A percentile compares a stretch with the other conserved stretches of the same genome.
These are phyloP conservation scores for Platismatia glauca DNA, from an alignment of 495 filamentous ascomycete genomes.

Conservation along the genomic window DNA sequence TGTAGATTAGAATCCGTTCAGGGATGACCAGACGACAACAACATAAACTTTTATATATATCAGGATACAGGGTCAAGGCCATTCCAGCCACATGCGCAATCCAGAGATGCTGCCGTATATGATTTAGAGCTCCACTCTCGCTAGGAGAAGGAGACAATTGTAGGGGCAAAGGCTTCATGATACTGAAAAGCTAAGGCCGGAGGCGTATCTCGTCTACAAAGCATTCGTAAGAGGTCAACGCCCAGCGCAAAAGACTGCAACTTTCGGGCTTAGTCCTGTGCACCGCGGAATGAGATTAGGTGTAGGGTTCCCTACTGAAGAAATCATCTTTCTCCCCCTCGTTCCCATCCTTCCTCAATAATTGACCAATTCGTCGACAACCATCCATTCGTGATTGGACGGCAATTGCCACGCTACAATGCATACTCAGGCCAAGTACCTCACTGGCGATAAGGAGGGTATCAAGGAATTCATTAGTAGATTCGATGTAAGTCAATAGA, in stretches of 20 bases:
- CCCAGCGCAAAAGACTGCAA: too few species aligned
- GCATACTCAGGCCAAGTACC: slow-evolving; percentile 50
- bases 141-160: background rate
- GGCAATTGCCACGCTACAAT: slow-evolving; percentile 4
- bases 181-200: background rate
- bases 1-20: slow-evolving; percentile 45
- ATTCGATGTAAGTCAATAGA: slow-evolving; percentile 70
- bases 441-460: slow-evolving; percentile 66
- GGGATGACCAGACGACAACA: background rate
- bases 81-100: background rate
- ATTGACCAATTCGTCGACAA: background rate
- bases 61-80: background rate
- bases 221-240: too few species aligned
- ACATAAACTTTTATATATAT: background rate
- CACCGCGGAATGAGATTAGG: too few species aligned
- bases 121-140: background rate
- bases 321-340: background rate
- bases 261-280: too few species aligned
- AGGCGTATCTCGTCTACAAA: too few species aligned
- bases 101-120: background rate
- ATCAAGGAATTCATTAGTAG: slow-evolving; percentile 75
- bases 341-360: background rate
- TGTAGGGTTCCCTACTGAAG: too few species aligned
- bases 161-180: background rate
- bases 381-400: background rate